A percentile compares a stretch with the other conserved stretches of the same genome.
Evolutionary conservation across 345 rosid genomes (phyloP).

Genomic region (Pelargonium nanum): DNA sequence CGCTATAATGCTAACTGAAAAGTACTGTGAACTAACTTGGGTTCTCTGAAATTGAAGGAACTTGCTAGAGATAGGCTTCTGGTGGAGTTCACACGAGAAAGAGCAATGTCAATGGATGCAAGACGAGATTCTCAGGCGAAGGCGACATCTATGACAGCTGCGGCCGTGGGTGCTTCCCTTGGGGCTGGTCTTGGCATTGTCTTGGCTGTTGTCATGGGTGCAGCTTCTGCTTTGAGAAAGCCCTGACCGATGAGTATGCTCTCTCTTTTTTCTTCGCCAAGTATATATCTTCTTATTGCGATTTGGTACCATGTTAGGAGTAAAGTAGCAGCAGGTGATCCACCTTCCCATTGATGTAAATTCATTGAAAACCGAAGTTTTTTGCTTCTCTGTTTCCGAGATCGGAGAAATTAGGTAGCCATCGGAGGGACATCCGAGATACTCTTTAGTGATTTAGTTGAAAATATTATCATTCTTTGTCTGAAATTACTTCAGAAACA

Average conservation of each 20-base stretch:
- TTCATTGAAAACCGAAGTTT: no score
- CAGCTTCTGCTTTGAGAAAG: conserved; percentile 85
- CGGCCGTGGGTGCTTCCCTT: conserved; percentile 88
- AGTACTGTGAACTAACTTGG: neutral
- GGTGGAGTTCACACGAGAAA: conserved; percentile 45
- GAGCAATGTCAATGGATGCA: conserved; percentile 23
- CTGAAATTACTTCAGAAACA: no score
- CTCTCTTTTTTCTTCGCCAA: no score
- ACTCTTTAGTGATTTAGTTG: no score
- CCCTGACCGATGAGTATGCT: conserved; percentile 52
- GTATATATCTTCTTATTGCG: no score
- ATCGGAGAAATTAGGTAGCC: no score
- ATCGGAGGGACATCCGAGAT: no score
- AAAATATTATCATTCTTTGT: no score
- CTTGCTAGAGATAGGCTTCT: conserved; percentile 55
- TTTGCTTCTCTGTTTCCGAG: no score
- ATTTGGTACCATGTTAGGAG: no score
- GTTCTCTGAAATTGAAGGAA: conserved; percentile 39
- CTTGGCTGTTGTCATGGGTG: conserved; percentile 94
- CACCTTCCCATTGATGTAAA: no score
- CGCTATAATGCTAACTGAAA: neutral
- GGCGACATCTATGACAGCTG: conserved; percentile 61
- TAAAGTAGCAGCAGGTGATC: no score
- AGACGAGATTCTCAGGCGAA: conserved; percentile 36
- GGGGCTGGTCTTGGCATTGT: conserved; percentile 92